These are phyloP conservation scores for Pythium sukuiense DNA, from an alignment of 352 stramenopile species.

Conservation along the genomic window DNA sequence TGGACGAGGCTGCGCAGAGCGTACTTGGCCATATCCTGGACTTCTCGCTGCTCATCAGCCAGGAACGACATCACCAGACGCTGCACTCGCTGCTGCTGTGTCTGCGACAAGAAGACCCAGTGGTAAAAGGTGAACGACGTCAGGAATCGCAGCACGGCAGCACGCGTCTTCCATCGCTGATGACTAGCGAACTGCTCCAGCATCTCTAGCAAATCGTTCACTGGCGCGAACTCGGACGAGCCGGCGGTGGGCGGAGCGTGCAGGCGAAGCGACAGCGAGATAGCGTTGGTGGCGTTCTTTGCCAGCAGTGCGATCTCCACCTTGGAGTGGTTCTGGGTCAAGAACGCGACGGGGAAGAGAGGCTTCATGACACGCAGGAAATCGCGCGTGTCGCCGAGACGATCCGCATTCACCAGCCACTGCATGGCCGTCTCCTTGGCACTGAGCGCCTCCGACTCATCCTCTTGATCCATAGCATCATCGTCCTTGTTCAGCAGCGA, in stretches of 20 bases:
- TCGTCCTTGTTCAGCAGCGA: constrained; percentile 5
- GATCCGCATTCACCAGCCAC: constrained; percentile 59
- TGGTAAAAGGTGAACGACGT: constrained; percentile 79
- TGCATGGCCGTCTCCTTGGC: constrained; percentile 72
- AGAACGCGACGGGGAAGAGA: constrained; percentile 64
- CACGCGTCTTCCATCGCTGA: constrained; percentile 65
- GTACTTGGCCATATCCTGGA: constrained; percentile 82
- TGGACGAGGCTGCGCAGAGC: constrained; percentile 65
- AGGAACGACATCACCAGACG: constrained; percentile 53
- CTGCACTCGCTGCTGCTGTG: constrained; percentile 49
- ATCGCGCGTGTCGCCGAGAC: constrained; percentile 45
- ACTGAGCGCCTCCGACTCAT: constrained; percentile 31
- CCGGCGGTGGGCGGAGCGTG: constrained; percentile 26
- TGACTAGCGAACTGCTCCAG: constrained; percentile 46
- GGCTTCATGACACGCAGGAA: constrained; percentile 43
- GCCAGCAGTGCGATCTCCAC: constrained; percentile 65
- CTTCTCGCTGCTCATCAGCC: constrained; percentile 69
- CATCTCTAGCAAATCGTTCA: constrained; percentile 35
- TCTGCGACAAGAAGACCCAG: constrained; percentile 49
- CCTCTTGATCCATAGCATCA: constrained; percentile 20
- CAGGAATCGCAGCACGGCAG: constrained; percentile 68
- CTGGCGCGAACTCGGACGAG: constrained; percentile 13
- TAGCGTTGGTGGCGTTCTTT: constrained; percentile 55
- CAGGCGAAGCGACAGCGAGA: constrained; percentile 60
- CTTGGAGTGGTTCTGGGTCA: constrained; percentile 69